Evolutionary conservation across 2,329 filamentous ascomycete genomes (phyloP), one percentile per base, ranked within the genome.

Genomic region (Polychaeton citri): DNA sequence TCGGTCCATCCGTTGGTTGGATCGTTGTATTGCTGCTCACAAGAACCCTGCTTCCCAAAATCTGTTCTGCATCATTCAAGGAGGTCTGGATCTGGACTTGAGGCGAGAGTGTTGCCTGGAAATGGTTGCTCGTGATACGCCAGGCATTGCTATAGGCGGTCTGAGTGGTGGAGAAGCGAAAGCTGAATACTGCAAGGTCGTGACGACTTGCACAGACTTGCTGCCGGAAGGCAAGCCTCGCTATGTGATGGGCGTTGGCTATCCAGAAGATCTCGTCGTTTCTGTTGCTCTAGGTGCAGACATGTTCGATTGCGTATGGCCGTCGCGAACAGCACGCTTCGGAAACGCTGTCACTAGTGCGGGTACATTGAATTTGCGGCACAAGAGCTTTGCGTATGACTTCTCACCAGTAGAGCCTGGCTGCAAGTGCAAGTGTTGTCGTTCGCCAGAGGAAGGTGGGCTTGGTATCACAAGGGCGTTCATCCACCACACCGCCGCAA

Each of bases 261-360:
- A 95, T 58, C 90, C 90, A 1, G 90, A 96, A 63, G 90, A 98
- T 53, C 68, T 98, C 38, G 74, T 98, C 2, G 87, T 98, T 26
- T 92, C 85, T 36, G 79, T 95, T 3, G 90, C 90, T 1, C 70
- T 98, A 1, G 90, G 90, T 3, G 90, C 90, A 33, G 90, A 98
- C 61, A 98, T 98, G 90, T 98, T 98, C 56, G 90, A 98, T 62
- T 98, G 92, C 54, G 90, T 98, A 5, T 98, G 90, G 90, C 92
- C 90, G 1, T 96, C 90, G 4, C 72, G 90, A 36, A 98, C 90
- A 21, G 90, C 90, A 6, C 77, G 90, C 21, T 98, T 98, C 54
- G 90, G 92, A 40, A 95, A 95, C 54, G 90, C 88, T 24, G 74
- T 98, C 39, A 95, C 88, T 2, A 72, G 75, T 38, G 51, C 67